phyloP scores from a whole-genome alignment of 345 rosid genomes.

The Laguncularia racemosa region DNA sequence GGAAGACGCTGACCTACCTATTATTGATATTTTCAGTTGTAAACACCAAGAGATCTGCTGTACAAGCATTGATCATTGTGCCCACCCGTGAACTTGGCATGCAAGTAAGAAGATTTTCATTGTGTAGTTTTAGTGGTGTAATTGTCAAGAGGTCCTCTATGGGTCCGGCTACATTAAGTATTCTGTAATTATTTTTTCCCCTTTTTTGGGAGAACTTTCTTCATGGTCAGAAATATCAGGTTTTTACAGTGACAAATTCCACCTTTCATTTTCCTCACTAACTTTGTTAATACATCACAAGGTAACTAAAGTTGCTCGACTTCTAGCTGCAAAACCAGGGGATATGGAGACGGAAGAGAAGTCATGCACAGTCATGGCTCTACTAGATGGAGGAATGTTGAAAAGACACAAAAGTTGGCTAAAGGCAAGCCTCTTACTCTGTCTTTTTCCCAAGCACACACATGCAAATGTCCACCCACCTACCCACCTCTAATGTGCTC shows the following conservation, averaged over 20 bases:
- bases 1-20: slow-evolving; percentile 88
- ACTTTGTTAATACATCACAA: slow-evolving; percentile 16
- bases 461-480: neutral
- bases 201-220: neutral
- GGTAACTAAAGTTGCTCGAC: slow-evolving; percentile 78
- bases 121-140: neutral
- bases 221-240: no score
- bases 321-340: slow-evolving; percentile 59
- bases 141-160: neutral
- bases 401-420: slow-evolving; percentile 89
- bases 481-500: neutral
- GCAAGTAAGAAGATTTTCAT: slow-evolving; percentile 52
- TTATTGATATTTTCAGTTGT: slow-evolving; percentile 54
- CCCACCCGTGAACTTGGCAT: slow-evolving; percentile 92
- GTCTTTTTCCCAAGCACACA: neutral
- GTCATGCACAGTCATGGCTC: slow-evolving; percentile 72
- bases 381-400: slow-evolving; percentile 80
- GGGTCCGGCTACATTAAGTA: neutral
- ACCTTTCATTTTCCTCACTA: neutral
- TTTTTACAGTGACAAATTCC: no score
- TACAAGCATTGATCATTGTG: slow-evolving; percentile 80
- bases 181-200: neutral
- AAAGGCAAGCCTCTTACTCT: slow-evolving; percentile 35
- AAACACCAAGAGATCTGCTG: slow-evolving; percentile 61
- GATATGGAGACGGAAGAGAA: slow-evolving; percentile 36